Base-by-base conservation (phyloP, 208 protist genomes). In the Eutreptiella sp. region DNA sequence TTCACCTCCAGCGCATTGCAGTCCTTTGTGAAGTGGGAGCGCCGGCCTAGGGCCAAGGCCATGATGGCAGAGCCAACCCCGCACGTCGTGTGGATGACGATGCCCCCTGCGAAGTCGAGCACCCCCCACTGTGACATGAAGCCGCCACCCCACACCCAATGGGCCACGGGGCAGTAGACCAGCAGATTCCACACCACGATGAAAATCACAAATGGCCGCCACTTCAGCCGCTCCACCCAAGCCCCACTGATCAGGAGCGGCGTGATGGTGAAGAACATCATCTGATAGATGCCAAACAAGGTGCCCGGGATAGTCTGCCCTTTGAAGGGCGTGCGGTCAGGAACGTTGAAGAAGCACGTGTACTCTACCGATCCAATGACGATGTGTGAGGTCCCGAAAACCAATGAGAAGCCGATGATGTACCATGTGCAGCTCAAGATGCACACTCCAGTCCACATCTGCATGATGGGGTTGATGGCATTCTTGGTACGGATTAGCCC, bases 231-330 rank as follows among this genome's bases (percentile, higher is more conserved):
- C 53, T 79, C 67, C 21, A 58, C 63, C 34, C 69, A 79, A n/a
- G 66, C 46, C 45, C 82, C 82, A 19, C 80, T 88, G 62, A 88
- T 83, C 16, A 88, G 50, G 27, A 87, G 41, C 39, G 83, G 81
- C 26, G 79, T 84, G 36, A 88, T 86, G 28, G 39, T 52, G 38
- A 79, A 77, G 69, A 90, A 88, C 81, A 87, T 85, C 74, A 83
- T 81, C 59, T 86, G 80, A 59, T 84, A 89, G 42, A 76, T 36
- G 5, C 55, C 72, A 63, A 70, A 88, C 11, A 75, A 36, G 9
- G 62, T 70, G 21, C 43, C 46, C 31, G 77, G 76, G 19, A 79
- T 68, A 1, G 47, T n/a, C 36, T 31, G 45, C 29, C 23, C 58
- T 28, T 14, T 50, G 39, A 54, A 69, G 35, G 3, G 65, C 33